Evolutionary conservation across 805 yeast genomes (phyloP), one percentile per base, ranked within the genome.

Genomic region (Jamesozyma lodderae): DNA sequence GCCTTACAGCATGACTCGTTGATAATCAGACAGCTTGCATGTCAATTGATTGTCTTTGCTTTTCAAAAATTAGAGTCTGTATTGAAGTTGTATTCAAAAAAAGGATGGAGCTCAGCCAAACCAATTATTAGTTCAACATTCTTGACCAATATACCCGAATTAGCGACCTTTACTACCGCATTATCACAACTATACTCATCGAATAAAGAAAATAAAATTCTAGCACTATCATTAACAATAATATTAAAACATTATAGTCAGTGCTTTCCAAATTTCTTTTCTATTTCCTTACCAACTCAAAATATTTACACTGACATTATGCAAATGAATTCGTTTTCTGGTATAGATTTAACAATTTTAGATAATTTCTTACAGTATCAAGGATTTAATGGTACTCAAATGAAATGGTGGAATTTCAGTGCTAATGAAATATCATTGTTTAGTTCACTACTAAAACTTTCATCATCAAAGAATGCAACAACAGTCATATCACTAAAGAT

Each of bases 381-480:
- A 45, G 73, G 78, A 16, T 64, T 65, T 11, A 66, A 70, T 8
- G 64, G 67, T 11, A 59, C 70, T 3, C 75, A 72, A 36, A 68
- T 77, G 23, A 83, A 79, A 58, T 88, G 95, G 95, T 87, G 92
- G 87, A 80, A 74, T 52, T 63, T 71, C 20, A 42, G 68, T 2
- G 66, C 63, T 6, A 51, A 60, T 1, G 63, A 65, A 14, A 67
- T 69, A 39, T 78, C 94, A 0, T 63, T 83, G 32, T 86, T 85
- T 57, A 77, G 88, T 0, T 72, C 75, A 6, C 62, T 86, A 39
- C 49, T 82, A 21, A 73, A 74, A 51, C 60, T 84, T 27, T 73
- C 74, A 1, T 59, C 68, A 1, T 56, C 63, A 0, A 51, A 43
- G 19, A 50, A 52, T n/a, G 45, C 60, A 1, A 41, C 51, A 4